phyloP scores from a whole-genome alignment of 345 rosid species.

The Linum usitatissimum region DNA sequence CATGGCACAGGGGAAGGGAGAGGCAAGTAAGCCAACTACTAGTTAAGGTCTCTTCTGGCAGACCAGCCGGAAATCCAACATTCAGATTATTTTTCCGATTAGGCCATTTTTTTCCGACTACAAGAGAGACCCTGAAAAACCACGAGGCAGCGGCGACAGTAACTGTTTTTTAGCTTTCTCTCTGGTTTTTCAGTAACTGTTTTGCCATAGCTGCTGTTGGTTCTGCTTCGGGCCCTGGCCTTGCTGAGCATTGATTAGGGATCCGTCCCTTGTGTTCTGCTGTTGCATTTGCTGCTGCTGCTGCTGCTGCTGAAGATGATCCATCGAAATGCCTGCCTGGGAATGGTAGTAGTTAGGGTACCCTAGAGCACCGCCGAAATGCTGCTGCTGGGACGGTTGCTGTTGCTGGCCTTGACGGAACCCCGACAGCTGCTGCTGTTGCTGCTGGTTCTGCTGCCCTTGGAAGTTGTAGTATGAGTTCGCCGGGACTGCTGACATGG shows the following conservation, averaged over 20 bases:
- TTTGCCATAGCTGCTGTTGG: constrained; percentile 84
- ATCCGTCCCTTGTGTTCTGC: constrained; percentile 69
- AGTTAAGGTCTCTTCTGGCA: constrained; percentile 10
- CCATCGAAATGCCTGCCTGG: constrained; percentile 61
- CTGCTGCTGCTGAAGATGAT: constrained; percentile 65
- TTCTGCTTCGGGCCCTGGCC: constrained; percentile 78
- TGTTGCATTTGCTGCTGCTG: constrained; percentile 25
- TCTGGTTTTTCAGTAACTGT: constrained; percentile 45
- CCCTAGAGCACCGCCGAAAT: constrained; percentile 50
- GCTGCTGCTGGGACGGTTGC: constrained; percentile 7
- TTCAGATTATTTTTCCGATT: constrained; percentile 13
- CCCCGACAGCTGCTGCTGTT: constrained; percentile 51
- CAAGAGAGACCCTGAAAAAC: constrained; percentile 42
- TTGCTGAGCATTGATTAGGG: constrained; percentile 43
- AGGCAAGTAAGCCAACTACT: constrained; percentile 10
- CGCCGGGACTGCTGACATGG: constrained; percentile 66
- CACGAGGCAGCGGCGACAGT: constrained; percentile 20
- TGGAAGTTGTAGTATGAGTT: constrained; percentile 79
- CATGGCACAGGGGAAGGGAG: constrained; percentile 39
- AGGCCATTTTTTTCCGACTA: constrained; percentile 34
- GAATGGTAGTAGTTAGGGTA: constrained; percentile 85
- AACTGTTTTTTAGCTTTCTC: neutral
- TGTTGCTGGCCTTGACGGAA: constrained; percentile 61
- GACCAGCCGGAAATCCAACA: constrained; percentile 18
- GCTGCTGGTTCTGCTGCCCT: constrained; percentile 40